Evolutionary conservation across 352 stramenopile species (phyloP), one percentile per base, ranked within the genome.

Genomic region (Peronospora tabacina): DNA sequence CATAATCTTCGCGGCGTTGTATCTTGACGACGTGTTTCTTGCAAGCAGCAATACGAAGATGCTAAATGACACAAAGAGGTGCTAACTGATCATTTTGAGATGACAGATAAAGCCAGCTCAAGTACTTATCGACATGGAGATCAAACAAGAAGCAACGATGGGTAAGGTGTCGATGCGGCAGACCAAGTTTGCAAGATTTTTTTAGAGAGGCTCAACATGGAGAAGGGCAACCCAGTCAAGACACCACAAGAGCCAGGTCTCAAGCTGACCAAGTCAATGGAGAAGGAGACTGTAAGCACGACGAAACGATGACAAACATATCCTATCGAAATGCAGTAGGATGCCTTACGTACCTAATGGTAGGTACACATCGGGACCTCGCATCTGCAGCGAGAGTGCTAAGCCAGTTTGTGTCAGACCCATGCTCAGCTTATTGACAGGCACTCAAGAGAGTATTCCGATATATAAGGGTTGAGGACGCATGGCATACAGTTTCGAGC

Each of bases 11-110:
- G 37, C 47, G 26, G 47, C 37, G 16, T 36, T 54, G 1, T 54
- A 54, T 15, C 36, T 46, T 2, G 47, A 54, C 36, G 36, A 54
- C 17, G 22, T 54, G 26, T 10, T 54, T 30, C 46, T 54, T 36
- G 37, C 46, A 32, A 54, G 46, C 36, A 54, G 20, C 16, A 41
- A 41, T 19, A 12, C 40, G 12, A 12, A 49, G 29, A 11, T 49
- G 29, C 16, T 49, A 6, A n/a, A n/a, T n/a, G n/a, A n/a, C n/a
- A n/a, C n/a, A n/a, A n/a, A n/a, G 11, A 16, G 43, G 36, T 30
- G 33, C 29, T 41, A 30, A n/a, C n/a, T 26, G 10, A 22, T 10
- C 43, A 15, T 2, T 49, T 49, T 16, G n/a, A n/a, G n/a, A 49
- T 41, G 29, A 40, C 12, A 4, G 35, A 40, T 15, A 5, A 22